A percentile compares a stretch with the other conserved stretches of the same genome.
These are phyloP conservation scores for Fusarium zealandicum DNA, from an alignment of 2,329 filamentous ascomycete species.

Conservation along the genomic window DNA sequence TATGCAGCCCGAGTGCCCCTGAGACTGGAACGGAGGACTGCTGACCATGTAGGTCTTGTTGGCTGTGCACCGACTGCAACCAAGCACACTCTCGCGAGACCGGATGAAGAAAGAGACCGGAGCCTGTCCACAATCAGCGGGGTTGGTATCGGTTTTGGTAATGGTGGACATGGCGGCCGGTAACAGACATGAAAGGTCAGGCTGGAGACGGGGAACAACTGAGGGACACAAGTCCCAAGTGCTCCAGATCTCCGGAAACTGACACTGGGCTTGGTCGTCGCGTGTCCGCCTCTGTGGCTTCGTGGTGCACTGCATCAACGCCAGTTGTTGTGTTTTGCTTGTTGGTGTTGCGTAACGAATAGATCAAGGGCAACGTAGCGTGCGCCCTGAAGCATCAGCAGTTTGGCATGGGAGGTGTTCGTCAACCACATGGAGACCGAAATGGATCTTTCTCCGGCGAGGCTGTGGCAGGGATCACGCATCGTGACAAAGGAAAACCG, in stretches of 20 bases:
- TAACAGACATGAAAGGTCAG: slow-evolving; percentile 1
- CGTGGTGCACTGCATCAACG: slow-evolving; percentile 8
- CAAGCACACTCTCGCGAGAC: not conserved
- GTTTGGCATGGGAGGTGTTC: slow-evolving; percentile 9
- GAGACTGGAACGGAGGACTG: not conserved
- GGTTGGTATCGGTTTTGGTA: slow-evolving; percentile 7
- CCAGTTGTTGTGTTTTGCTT: slow-evolving; percentile 4
- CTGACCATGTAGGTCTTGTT: not conserved
- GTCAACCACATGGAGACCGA: slow-evolving; percentile 9
- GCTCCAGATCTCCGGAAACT: slow-evolving; percentile 21
- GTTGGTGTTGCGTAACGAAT: slow-evolving; percentile 1
- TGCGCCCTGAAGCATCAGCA: slow-evolving; percentile 19
- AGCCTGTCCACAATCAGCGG: slow-evolving; percentile 9
- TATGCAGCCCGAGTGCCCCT: slow-evolving; percentile 2
- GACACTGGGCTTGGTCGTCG: slow-evolving; percentile 22
- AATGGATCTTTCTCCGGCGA: slow-evolving; percentile 23
- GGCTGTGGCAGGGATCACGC: slow-evolving; percentile 1
- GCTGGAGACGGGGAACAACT: not conserved
- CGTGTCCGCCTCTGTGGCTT: slow-evolving; percentile 19
- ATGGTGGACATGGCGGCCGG: slow-evolving; percentile 12
- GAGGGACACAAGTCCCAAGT: not conserved
- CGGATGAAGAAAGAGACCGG: slow-evolving; percentile 11
- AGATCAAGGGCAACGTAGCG: slow-evolving; percentile 4
- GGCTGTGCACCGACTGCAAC: not conserved
- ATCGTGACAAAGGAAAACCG: slow-evolving; percentile 1